Evolutionary conservation across 1,139 yeast species (phyloP), one percentile per base, ranked within the genome.

Genomic region (Wickerhamomyces sp.): DNA sequence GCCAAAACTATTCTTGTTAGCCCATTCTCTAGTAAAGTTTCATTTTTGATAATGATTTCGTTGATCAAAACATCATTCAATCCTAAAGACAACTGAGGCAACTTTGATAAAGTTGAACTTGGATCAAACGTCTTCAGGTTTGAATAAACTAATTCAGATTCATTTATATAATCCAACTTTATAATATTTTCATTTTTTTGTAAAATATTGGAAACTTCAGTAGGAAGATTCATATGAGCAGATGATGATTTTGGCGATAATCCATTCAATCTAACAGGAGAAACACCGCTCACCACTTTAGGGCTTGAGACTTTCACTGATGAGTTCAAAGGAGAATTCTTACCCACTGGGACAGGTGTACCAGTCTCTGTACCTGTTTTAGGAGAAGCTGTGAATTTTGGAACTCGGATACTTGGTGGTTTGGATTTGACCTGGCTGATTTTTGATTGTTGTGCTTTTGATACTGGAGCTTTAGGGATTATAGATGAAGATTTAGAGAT

Each of bases 1-100:
- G 62, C 52, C 53, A 63, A 40, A 41, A 59, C 52, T 47, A 67
- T 52, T 36, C 68, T 49, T 31, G 57, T 61, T 31, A 70, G 50
- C 36, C 64, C 58, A 31, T 61, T 52, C 16, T 60, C 60, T 38
- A 78, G 61, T 3, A 49, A 58, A 20, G 58, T 44, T 42, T 60
- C 66, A 51, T 69, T 66, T 34, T 57, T 64, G 3, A 56, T 60
- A 32, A 77, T 78, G 40, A 73, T 68, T 31, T 58, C 52, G 43
- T 66, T 64, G 33, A 68, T 55, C 2, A 60, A 48, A 1, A 59
- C 45, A 47, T 68, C 72, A 39, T 64, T 65, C 18, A 68, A 44
- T 8, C 62, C 55, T 21, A 51, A 46, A 9, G 22, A 17, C 7
- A 55, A 59, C n/a, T 35, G 44, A 38, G 28, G 44, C 39, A 29